A percentile compares a stretch with the other conserved stretches of the same genome.
Conservation (phyloP, 2,329 filamentous ascomycete species). For the Hymenoscyphus scutula region DNA sequence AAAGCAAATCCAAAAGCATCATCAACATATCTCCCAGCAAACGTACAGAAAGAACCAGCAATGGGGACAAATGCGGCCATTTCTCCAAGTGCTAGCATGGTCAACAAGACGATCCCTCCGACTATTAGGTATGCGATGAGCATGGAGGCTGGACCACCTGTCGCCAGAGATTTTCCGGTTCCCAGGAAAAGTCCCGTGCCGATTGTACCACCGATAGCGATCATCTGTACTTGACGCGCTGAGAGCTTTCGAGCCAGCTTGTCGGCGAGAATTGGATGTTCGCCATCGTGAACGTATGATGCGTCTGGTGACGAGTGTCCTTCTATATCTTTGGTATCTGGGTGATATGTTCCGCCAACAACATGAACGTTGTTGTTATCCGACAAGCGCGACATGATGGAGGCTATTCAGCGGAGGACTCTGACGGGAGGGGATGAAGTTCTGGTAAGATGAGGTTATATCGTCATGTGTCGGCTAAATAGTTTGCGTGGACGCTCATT, state of each 20-base stretch:
- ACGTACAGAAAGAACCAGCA: conserved; percentile 54
- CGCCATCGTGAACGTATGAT: conserved; percentile 3
- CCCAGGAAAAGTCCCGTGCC: conserved; percentile 62
- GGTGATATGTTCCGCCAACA: neutral
- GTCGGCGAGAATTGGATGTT: conserved; percentile 25
- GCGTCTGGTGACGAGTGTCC: conserved; percentile 2
- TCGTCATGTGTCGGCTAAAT: neutral
- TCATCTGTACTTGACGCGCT: conserved; percentile 65
- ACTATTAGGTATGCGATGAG: conserved; percentile 57
- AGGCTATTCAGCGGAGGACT: neutral
- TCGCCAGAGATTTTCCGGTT: conserved; percentile 58
- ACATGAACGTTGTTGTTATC: conserved; percentile 7
- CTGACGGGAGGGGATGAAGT: neutral
- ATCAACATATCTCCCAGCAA: conserved; percentile 53
- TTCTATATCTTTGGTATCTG: conserved; percentile 12
- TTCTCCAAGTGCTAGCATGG: conserved; percentile 58
- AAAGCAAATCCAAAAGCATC: conserved; percentile 53
- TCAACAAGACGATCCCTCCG: conserved; percentile 56
- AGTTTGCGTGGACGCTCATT: neutral
- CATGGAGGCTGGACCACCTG: conserved; percentile 58
- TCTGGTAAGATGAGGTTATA: neutral
- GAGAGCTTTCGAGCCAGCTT: conserved; percentile 53
- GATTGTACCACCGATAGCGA: conserved; percentile 59
- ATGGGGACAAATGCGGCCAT: conserved; percentile 58
- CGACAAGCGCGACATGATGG: conserved; percentile 6